Conservation (phyloP, 1,139 yeast genomes). For the Nematodospora anomalae region DNA sequence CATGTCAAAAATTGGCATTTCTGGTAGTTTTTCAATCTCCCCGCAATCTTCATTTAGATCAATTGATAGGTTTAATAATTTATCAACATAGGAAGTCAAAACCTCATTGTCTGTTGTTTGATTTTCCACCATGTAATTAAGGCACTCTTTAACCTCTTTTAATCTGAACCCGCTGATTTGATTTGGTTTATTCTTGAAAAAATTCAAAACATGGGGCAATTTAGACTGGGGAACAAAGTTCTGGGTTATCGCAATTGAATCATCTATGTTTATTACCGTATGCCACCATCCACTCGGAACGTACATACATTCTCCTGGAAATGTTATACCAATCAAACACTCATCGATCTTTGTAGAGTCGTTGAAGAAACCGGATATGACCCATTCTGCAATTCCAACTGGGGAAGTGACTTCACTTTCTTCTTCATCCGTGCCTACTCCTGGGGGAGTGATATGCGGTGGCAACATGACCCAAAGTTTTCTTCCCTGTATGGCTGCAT, state of each 20-base stretch:
- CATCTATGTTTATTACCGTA: slow-evolving; percentile 78
- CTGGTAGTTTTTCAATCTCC: slow-evolving; percentile 34
- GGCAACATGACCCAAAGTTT: slow-evolving; percentile 92
- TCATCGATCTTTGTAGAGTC: slow-evolving; percentile 50
- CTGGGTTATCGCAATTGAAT: slow-evolving; percentile 78
- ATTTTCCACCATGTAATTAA: slow-evolving; percentile 20
- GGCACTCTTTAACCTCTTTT: slow-evolving; percentile 43
- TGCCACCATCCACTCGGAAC: slow-evolving; percentile 99
- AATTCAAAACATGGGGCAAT: slow-evolving; percentile 59
- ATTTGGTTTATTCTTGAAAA: slow-evolving; percentile 62
- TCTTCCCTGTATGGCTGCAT: slow-evolving; percentile 68
- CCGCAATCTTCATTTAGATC: slow-evolving; percentile 47
- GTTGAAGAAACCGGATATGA: slow-evolving; percentile 74
- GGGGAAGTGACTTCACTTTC: slow-evolving; percentile 94
- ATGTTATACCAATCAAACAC: slow-evolving; percentile 69
- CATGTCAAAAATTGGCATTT: slow-evolving; percentile 60
- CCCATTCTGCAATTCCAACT: slow-evolving; percentile 89
- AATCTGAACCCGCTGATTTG: slow-evolving; percentile 82
- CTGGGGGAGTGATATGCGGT: slow-evolving; percentile 76
- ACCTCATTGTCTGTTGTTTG: slow-evolving; percentile 13
- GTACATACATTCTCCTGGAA: slow-evolving; percentile 80
- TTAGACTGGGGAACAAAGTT: slow-evolving; percentile 75
- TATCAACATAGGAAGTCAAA: slow-evolving; percentile 19
- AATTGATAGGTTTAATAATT: slow-evolving; percentile 21
- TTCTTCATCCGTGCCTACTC: slow-evolving; percentile 71